phyloP scores from a whole-genome alignment of 2,329 filamentous ascomycete species.

The Arachnopeziza araneosa region DNA sequence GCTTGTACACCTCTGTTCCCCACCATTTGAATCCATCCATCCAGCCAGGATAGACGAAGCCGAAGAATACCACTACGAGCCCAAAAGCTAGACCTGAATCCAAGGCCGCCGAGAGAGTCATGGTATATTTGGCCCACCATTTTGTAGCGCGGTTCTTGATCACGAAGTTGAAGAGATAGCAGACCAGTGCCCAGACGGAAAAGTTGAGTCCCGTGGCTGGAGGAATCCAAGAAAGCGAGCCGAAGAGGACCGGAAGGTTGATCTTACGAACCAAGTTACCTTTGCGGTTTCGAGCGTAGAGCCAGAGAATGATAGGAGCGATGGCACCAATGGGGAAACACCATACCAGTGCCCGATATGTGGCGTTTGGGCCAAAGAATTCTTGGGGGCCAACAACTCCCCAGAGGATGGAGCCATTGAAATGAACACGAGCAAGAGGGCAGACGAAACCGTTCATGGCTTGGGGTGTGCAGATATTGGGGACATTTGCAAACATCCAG shows the following conservation, averaged over 20 bases:
- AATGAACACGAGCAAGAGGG: conserved; percentile 80
- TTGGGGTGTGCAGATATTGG: conserved; percentile 68
- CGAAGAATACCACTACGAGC: conserved; percentile 80
- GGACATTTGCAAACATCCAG: conserved; percentile 81
- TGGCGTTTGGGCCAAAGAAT: conserved; percentile 72
- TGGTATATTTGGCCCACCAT: conserved; percentile 91
- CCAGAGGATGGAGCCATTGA: conserved; percentile 87
- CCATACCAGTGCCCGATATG: conserved; percentile 74
- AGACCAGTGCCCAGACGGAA: conserved; percentile 79
- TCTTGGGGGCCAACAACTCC: conserved; percentile 77
- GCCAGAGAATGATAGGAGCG: conserved; percentile 68
- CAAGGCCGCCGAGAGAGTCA: conserved; percentile 78
- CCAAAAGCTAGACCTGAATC: conserved; percentile 80
- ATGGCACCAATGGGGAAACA: conserved; percentile 74
- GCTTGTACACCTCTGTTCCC: conserved; percentile 81
- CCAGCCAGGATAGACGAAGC: conserved; percentile 74
- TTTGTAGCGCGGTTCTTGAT: conserved; percentile 62
- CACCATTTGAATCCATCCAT: conserved; percentile 75
- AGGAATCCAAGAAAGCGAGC: conserved; percentile 79
- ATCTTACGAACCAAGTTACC: conserved; percentile 66
- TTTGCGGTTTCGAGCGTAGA: conserved; percentile 55
- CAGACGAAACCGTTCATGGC: conserved; percentile 88
- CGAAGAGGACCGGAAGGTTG: conserved; percentile 78
- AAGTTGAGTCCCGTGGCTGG: conserved; percentile 85
- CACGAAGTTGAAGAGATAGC: conserved; percentile 76